Evolutionary conservation across 805 yeast species (phyloP).

Genomic region (Crinitomyces ghanaensis): DNA sequence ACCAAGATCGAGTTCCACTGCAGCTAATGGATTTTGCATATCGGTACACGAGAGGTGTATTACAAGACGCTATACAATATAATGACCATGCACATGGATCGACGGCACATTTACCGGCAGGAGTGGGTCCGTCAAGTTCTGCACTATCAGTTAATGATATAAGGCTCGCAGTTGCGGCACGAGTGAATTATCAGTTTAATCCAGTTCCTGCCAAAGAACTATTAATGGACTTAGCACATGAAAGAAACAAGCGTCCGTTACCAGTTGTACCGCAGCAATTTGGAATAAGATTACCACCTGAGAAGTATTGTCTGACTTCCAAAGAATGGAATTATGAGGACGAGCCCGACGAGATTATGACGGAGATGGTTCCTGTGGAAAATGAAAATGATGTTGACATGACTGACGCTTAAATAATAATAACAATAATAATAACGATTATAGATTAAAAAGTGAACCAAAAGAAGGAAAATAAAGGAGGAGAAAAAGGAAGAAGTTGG

Average conservation of each 20-base stretch:
- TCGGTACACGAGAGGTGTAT: constrained; percentile 68
- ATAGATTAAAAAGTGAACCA: no score
- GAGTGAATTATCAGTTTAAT: constrained; percentile 92
- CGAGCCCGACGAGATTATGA: constrained; percentile 25
- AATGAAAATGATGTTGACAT: constrained; percentile 8
- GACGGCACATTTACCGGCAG: constrained; percentile 28
- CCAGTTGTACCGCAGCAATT: constrained; percentile 87
- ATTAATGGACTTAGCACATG: constrained; percentile 80
- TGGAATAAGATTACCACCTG: constrained; percentile 95
- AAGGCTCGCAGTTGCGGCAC: constrained; percentile 82
- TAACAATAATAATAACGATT: constrained; percentile 1
- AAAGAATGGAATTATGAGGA: constrained; percentile 60
- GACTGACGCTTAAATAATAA: constrained; percentile 6
- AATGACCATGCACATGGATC: constrained; percentile 53
- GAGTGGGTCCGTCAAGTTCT: constrained; percentile 25
- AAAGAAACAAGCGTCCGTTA: constrained; percentile 75
- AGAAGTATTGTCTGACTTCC: constrained; percentile 87
- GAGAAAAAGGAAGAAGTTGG: no score
- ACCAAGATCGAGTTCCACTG: constrained; percentile 91
- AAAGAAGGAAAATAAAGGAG: no score
- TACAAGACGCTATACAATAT: constrained; percentile 82
- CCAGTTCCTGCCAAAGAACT: constrained; percentile 93
- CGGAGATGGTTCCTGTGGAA: constrained; percentile 12
- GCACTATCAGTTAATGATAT: constrained; percentile 79
- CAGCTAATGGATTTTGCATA: constrained; percentile 97